Percentiles rank a stretch among this genome's conserved stretches.
Conservation (phyloP, 2,329 filamentous ascomycete genomes). For the Lasiodiplodia sp. region DNA sequence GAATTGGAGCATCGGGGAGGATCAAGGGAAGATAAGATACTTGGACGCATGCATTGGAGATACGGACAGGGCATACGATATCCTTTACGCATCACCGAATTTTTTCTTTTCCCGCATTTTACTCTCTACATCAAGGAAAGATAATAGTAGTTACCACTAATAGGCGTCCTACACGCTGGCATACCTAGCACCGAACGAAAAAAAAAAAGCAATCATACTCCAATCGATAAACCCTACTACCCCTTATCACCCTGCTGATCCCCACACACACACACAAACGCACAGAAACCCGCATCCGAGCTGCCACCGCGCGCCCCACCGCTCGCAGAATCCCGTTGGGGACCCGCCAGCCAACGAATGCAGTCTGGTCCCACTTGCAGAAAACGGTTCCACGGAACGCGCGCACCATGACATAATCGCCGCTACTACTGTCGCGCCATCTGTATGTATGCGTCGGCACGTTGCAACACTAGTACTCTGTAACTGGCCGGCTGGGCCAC, state of each 20-base stretch:
- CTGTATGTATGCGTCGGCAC: too few species aligned
- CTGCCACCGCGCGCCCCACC: too few species aligned
- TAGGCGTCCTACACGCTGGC: neutral
- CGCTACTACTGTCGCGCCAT: too few species aligned
- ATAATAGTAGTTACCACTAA: neutral
- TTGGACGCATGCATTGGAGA: neutral
- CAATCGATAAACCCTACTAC: neutral
- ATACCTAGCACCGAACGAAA: neutral
- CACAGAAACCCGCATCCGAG: too few species aligned
- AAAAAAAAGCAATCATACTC: neutral
- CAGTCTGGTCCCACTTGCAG: too few species aligned
- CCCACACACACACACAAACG: too few species aligned
- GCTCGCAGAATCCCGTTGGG: too few species aligned
- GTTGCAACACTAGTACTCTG: too few species aligned
- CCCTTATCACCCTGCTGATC: neutral
- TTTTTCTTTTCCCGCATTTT: neutral
- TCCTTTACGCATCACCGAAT: neutral
- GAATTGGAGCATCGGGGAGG: neutral
- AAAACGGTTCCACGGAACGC: too few species aligned
- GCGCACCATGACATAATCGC: too few species aligned
- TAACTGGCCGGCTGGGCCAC: too few species aligned
- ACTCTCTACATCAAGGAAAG: neutral
- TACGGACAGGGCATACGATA: neutral
- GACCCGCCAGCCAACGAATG: too few species aligned
- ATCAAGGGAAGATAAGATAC: neutral